phyloP scores from a whole-genome alignment of 2,329 filamentous ascomycete genomes.

The Beauveria bassiana region DNA sequence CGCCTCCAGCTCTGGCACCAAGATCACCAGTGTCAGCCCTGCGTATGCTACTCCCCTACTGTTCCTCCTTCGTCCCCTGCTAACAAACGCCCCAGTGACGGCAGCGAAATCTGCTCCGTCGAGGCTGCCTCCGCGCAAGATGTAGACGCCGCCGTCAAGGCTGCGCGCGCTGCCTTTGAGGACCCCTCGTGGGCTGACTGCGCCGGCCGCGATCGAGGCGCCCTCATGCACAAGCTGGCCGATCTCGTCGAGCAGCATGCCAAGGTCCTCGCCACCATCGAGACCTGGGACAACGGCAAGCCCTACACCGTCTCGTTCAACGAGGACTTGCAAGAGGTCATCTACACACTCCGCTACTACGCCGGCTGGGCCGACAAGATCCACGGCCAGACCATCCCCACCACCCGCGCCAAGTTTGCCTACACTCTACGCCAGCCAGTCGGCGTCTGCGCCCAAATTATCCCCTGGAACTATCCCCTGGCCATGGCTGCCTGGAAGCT shows the following conservation, averaged over 20 bases:
- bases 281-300: constrained; percentile 76
- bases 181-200: constrained; percentile 63
- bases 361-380: constrained; percentile 75
- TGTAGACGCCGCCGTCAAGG: constrained; percentile 25
- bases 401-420: constrained; percentile 58
- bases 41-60: constrained; percentile 19
- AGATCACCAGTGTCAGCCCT: constrained; percentile 53
- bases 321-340: constrained; percentile 51
- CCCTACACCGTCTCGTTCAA: constrained; percentile 58
- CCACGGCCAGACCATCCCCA: constrained; percentile 67
- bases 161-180: constrained; percentile 60
- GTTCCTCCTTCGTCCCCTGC: too few species aligned
- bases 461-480: constrained; percentile 64
- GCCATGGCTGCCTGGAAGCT: constrained; percentile 57
- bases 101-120: constrained; percentile 25
- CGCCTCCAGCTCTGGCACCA: constrained; percentile 46
- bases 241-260: constrained; percentile 61
- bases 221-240: constrained; percentile 62
- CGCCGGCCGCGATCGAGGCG: constrained; percentile 56
- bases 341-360: constrained; percentile 58
- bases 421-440: constrained; percentile 70
- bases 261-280: constrained; percentile 40
- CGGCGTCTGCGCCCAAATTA: constrained; percentile 69
- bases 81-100: constrained; percentile 18
- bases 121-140: constrained; percentile 24